These are phyloP conservation scores for Tetrahymena thermophila DNA, from an alignment of 73 alveolate genomes.

Conservation along the genomic window DNA sequence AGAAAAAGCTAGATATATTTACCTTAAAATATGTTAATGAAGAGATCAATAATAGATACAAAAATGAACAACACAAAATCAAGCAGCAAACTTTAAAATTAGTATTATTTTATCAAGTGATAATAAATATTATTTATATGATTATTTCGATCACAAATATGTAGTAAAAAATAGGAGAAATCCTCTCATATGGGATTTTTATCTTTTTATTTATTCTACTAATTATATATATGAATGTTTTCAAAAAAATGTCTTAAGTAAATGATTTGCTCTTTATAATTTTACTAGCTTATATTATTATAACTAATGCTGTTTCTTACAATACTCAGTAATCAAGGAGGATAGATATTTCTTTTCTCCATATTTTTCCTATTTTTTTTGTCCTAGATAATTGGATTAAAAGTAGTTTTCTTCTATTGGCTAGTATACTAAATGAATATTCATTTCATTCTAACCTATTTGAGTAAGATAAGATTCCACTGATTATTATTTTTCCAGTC, in stretches of 20 bases:
- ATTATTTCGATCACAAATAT: neutral
- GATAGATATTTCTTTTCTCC: neutral
- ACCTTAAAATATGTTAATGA: neutral
- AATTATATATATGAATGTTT: neutral
- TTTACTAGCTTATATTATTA: neutral
- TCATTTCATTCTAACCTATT: neutral
- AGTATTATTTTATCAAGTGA: neutral
- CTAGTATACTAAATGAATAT: neutral
- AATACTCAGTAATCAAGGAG: neutral
- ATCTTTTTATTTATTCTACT: neutral
- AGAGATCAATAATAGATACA: neutral
- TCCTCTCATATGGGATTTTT: neutral
- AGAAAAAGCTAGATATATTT: neutral
- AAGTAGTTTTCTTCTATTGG: neutral
- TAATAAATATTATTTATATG: neutral
- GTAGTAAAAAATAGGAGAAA: neutral
- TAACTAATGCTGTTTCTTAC: neutral
- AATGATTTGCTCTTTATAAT: neutral
- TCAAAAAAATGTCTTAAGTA: neutral
- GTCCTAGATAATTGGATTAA: neutral
- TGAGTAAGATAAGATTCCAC: neutral
- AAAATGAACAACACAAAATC: neutral
- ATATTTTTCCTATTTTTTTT: neutral
- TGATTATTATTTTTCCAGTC: neutral
- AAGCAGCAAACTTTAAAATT: neutral